These are phyloP conservation scores for Eustoma russellianum DNA, from an alignment of 257 asterid genomes.

Conservation along the genomic window DNA sequence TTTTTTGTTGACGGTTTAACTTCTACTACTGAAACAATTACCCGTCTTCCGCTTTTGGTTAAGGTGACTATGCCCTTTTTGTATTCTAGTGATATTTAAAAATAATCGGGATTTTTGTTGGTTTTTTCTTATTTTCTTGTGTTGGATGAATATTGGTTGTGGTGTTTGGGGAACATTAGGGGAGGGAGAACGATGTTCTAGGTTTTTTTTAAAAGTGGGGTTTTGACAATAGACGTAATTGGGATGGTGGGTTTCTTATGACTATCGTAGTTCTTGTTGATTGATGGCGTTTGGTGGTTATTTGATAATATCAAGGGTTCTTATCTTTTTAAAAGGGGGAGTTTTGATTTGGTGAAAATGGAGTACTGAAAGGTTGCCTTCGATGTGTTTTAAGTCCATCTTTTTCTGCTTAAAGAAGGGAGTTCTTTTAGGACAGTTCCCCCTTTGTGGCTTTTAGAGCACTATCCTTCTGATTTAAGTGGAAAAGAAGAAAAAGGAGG, in stretches of 20 bases:
- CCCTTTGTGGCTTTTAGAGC: no score
- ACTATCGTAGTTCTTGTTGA: slow-evolving; percentile 4
- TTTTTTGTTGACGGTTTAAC: slow-evolving; percentile 3
- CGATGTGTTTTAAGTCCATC: neutral
- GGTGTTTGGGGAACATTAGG: slow-evolving; percentile 18
- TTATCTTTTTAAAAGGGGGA: slow-evolving; percentile 1
- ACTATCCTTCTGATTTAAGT: no score
- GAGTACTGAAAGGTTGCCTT: slow-evolving; percentile 5
- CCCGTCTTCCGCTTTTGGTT: slow-evolving; percentile 4
- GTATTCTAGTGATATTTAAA: neutral
- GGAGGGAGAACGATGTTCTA: slow-evolving; percentile 6
- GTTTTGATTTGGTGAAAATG: slow-evolving; percentile 4
- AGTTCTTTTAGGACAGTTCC: neutral
- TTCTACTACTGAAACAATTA: neutral
- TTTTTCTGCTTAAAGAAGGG: slow-evolving; percentile 11
- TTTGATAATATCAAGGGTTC: neutral
- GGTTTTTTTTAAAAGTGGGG: slow-evolving; percentile 11
- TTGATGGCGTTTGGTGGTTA: neutral
- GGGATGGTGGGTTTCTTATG: slow-evolving; percentile 11
- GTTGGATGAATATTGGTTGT: slow-evolving; percentile 2
- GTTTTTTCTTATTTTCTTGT: neutral
- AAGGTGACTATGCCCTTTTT: slow-evolving; percentile 12
- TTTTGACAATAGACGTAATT: slow-evolving; percentile 3
- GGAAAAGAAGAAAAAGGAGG: no score
- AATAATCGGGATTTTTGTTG: neutral